Percentiles rank a stretch among this genome's conserved stretches.
Evolutionary conservation across 2,329 filamentous ascomycete genomes (phyloP).

Genomic region (Rhexocercosporidium sp.): DNA sequence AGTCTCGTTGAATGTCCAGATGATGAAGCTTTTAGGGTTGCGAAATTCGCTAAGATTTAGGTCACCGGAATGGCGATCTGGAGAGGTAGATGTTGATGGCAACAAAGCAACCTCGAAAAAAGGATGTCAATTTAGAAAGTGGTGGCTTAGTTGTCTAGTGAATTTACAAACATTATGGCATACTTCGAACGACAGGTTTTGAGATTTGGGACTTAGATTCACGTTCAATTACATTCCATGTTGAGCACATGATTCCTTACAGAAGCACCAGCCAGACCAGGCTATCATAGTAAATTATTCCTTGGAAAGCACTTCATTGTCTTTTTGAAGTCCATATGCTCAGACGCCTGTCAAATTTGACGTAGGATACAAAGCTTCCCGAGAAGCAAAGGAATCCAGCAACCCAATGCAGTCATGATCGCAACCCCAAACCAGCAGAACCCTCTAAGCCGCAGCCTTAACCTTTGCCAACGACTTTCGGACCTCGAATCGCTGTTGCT

Average conservation of each 20-base stretch:
- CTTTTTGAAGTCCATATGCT: conserved; percentile 63
- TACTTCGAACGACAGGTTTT: background rate
- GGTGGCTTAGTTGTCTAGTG: background rate
- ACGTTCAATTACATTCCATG: background rate
- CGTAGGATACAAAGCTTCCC: conserved; percentile 70
- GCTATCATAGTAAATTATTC: conserved; percentile 3
- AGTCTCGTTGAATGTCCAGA: conserved; percentile 15
- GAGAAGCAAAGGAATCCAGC: conserved; percentile 63
- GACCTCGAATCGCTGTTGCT: conserved; percentile 98
- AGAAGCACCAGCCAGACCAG: background rate
- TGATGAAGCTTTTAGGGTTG: conserved; percentile 29
- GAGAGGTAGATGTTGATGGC: background rate
- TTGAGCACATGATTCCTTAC: background rate
- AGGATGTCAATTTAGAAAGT: background rate
- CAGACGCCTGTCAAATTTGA: conserved; percentile 67
- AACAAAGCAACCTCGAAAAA: conserved; percentile 4
- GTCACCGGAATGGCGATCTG: conserved; percentile 17
- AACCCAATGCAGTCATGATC: conserved; percentile 56
- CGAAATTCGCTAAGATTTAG: conserved; percentile 36
- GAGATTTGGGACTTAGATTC: background rate
- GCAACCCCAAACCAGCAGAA: conserved; percentile 47
- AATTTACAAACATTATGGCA: background rate
- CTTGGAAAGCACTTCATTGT: conserved; percentile 33
- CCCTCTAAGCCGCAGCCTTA: conserved; percentile 70
- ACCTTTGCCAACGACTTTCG: conserved; percentile 95